Evolutionary conservation across 129 eudicot genomes (phyloP).

Genomic region (Mikania micrantha): DNA sequence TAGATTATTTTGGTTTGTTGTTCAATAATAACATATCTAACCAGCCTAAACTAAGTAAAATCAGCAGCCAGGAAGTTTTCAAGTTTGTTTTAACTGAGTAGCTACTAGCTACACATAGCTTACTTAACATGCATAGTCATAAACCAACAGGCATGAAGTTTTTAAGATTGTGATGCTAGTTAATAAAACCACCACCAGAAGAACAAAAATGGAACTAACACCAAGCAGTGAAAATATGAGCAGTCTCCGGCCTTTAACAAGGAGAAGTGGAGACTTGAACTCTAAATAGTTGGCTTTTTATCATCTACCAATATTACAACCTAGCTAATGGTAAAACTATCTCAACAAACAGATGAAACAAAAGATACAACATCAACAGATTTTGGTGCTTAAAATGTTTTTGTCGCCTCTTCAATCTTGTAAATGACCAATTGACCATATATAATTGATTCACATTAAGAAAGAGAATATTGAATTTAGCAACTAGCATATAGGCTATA

Average conservation of each 20-base stretch:
- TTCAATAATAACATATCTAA: neutral
- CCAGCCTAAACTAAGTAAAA: neutral
- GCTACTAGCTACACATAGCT: neutral
- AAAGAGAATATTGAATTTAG: neutral
- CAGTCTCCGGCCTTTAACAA: neutral
- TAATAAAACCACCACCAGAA: too few species aligned
- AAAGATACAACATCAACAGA: too few species aligned
- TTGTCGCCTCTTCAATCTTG: neutral
- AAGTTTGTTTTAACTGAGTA: neutral
- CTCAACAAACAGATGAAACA: neutral
- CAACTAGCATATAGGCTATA: conserved; percentile 14
- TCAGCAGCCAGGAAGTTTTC: neutral
- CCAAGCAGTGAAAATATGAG: too few species aligned
- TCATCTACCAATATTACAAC: neutral
- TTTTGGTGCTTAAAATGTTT: neutral
- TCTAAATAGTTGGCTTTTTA: neutral
- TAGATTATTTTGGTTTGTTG: neutral
- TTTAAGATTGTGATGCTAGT: too few species aligned
- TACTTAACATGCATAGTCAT: neutral
- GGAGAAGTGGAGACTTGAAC: conserved; percentile 1
- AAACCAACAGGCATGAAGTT: neutral
- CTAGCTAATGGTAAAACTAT: conserved; percentile 1
- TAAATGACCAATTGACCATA: neutral
- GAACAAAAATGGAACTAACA: too few species aligned
- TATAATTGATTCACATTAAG: neutral